Base-by-base conservation (phyloP, 345 rosid species). In the Laguncularia racemosa region DNA sequence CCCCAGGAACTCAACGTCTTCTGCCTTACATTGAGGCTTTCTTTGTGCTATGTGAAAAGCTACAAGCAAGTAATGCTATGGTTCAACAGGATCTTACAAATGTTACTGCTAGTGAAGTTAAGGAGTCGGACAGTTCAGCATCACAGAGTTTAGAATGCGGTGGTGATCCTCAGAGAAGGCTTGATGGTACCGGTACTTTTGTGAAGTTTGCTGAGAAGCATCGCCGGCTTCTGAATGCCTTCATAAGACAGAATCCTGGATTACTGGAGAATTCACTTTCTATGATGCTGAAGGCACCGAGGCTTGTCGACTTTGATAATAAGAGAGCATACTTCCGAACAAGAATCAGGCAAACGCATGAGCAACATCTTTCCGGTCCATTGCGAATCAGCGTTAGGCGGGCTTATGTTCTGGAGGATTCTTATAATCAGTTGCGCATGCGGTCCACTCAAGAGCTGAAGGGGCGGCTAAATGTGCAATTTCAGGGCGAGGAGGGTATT, bases 401-500 rank as follows among this genome's bases (percentile, higher is more conserved):
- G 20, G 91, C 96, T 47, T 89, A 92, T 76, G 89, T 89, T 55
- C 74, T 92, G 82, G 98, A 92, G 79, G 97, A 92, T 73, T 92
- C 98, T 1, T 92, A 89, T 78, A 89, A 92, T 77, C 97, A 92
- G 80, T 76, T 92, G 70, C 81, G 98, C 23, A 84, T 92, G 97
- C 85, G 95, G 54, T 77, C 98, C 66, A 79, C 69, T 48, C 95
- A 73, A 67, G 98, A 92, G 76, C 75, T 92, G 63, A 92, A 76
- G 73, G 98, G 98, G 69, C 85, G 96, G 52, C 66, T 89, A 66
- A 92, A 89, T 28, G 97, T 92, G 65, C 95, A 86, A 66, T 92
- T 92, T 73, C 98, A 92, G 76, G 97, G 97, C 66, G 98, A 92
- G 66, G 98, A 92, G 73, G 98, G 98, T 52, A 89, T 92, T 69